These are phyloP conservation scores for Pseudocercospora eumusae DNA, from an alignment of 2,329 filamentous ascomycete genomes.

Conservation along the genomic window DNA sequence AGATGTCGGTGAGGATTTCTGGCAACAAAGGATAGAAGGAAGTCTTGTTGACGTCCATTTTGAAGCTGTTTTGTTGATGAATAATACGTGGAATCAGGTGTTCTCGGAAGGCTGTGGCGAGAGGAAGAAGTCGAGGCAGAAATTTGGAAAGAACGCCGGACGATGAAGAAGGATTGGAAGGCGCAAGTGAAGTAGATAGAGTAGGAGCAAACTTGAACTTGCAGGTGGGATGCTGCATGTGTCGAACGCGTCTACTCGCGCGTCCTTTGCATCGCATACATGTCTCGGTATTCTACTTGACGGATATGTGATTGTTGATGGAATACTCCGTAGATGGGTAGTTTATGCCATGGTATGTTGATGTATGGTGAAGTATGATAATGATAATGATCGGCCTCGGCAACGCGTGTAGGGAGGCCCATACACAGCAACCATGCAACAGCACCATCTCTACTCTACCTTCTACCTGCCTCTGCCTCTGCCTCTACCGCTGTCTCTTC, in stretches of 20 bases:
- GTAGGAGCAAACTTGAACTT: constrained; percentile 30
- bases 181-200: constrained; percentile 23
- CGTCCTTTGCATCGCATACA: no score
- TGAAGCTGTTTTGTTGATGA: constrained; percentile 21
- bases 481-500: constrained; percentile 1
- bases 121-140: constrained; percentile 26
- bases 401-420: no score
- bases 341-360: no score
- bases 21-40: constrained; percentile 56
- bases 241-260: no score
- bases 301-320: no score
- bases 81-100: constrained; percentile 21
- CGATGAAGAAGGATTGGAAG: constrained; percentile 23
- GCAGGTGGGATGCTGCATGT: constrained; percentile 18
- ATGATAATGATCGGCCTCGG: no score
- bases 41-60: constrained; percentile 59
- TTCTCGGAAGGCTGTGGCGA: constrained; percentile 20
- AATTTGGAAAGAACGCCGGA: constrained; percentile 22
- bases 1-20: constrained; percentile 59
- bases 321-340: no score
- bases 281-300: no score
- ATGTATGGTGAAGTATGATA: no score
- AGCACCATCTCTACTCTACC: no score
- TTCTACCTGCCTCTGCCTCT: no score
- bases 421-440: no score